Conservation (phyloP, 2,329 filamentous ascomycete genomes). For the Tympanopsis confertula region DNA sequence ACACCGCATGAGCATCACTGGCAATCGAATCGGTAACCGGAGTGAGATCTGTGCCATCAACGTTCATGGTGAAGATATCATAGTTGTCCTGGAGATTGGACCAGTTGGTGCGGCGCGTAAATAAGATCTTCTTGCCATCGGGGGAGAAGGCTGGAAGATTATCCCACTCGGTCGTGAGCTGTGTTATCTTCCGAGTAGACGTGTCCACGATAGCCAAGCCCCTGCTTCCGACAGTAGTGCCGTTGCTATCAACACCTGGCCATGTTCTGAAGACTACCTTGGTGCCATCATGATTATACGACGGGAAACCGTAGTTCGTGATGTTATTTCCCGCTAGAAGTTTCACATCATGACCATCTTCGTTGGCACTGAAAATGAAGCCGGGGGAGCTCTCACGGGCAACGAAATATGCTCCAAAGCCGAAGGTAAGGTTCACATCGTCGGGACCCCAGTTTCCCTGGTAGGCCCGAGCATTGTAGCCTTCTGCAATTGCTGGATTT, state of each 20-base stretch:
- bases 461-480: constrained; percentile 21
- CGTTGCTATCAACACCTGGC: no score
- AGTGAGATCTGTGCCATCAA: constrained; percentile 23
- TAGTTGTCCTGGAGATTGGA: constrained; percentile 10
- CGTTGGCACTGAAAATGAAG: constrained; percentile 6
- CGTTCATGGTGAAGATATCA: constrained; percentile 26
- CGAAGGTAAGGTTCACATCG: constrained; percentile 22
- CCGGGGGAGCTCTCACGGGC: constrained; percentile 11
- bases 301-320: constrained; percentile 26
- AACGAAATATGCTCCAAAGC: constrained; percentile 25
- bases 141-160: constrained; percentile 25
- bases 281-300: constrained; percentile 20
- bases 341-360: constrained; percentile 6
- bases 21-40: constrained; percentile 18
- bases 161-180: constrained; percentile 22
- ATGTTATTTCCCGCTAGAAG: constrained; percentile 16
- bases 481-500: constrained; percentile 9
- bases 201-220: constrained; percentile 20
- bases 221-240: constrained; percentile 7
- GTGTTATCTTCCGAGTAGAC: constrained; percentile 6
- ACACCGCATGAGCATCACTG: constrained; percentile 31
- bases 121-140: constrained; percentile 22
- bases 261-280: constrained; percentile 20
- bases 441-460: constrained; percentile 24
- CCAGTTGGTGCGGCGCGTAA: constrained; percentile 18